Base-by-base conservation (phyloP, 2,329 filamentous ascomycete species). In the Stagonosporopsis tanaceti region DNA sequence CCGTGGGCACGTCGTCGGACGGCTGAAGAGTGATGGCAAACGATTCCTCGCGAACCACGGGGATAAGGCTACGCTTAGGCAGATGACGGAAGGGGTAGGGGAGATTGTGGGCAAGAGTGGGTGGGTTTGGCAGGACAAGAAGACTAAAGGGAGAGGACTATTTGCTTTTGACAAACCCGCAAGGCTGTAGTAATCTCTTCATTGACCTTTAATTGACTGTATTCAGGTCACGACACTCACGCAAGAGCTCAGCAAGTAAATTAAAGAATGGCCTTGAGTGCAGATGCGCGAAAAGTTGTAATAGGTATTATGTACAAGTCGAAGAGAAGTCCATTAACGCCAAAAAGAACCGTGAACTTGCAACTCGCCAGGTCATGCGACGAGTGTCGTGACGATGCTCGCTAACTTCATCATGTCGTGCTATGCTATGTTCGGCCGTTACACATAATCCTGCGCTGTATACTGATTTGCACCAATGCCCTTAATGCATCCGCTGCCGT, bases 11-110 rank as follows among this genome's bases (percentile, higher is more conserved):
- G 73, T 88, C 2, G 76, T 88, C 0, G 85, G 85, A 0, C 76
- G 83, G 30, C 61, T 88, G 53, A 79, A 73, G 48, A 66, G 62
- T 1, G 80, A 74, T 52, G 77, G 77, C 0, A 75, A 80, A 51
- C 77, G 85, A 0, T 86, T 88, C 61, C 57, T 88, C 4, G 85
- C 85, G 0, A 87, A 87, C 60, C 79, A 85, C 68, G 83, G 74
- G 0, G 82, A 86, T 71, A 78, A 79, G 24, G 63, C 61, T 11
- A 85, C 84, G 1, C 63, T 87, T 58, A 62, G 69, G 24, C 70
- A 78, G 34, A 74, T 87, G 57, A 75, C 77, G 0, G 80, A 78
- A 53, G 73, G 65, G 14, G 63, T 65, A 0, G 72, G 72, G 4
- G 84, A 87, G 65, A 78, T 79, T 9, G 78, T 86, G 50, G 84